Evolutionary conservation across 164 flowering plant species (phyloP), one percentile per base, ranked within the genome.

Genomic region (Aristolochia contorta): DNA sequence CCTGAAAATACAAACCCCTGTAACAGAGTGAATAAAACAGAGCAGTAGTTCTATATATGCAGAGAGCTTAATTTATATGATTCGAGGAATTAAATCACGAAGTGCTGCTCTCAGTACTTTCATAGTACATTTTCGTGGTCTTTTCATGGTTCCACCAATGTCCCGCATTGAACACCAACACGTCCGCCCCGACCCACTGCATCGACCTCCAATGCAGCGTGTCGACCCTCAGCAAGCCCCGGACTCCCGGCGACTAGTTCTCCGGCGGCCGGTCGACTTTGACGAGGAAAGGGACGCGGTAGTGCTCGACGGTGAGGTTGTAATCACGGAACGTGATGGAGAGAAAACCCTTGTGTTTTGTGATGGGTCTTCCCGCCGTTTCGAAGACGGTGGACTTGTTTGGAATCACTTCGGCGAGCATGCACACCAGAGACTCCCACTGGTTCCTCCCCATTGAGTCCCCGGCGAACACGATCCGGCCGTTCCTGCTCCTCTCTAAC

Each of bases 361-460:
- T 76, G 58, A 93, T 84, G 6, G 95, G 87, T 47, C 65, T 80
- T 19, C 97, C 95, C 52, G 80, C 70, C 43, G 69, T 79, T 75
- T 93, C 95, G 51, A 82, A 84, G 54, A 86, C 79, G 6, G 72
- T 58, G 0, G 91, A 81, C 27, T 61, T 41, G 77, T 92, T 86
- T 0, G 89, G 56, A 37, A 87, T 84, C 19, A 75, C 86, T 66
- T 69, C 72, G 21, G 84, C 71, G 1, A 94, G 80, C 97, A 88
- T 83, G 84, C 99, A 94, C 23, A 91, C 41, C 61, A 94, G 57
- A 15, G 99, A 94, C 57, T 90, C 99, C 97, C 96, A 91, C 47
- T 94, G 96, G 77, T 91, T 90, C 74, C 99, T 81, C 25, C 89
- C 95, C 0, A 90, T 79, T 0, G 99, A 90, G 65, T 90, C 97